Conservation (phyloP, 768 basidiomycete species). For the Lactarius sp. region DNA sequence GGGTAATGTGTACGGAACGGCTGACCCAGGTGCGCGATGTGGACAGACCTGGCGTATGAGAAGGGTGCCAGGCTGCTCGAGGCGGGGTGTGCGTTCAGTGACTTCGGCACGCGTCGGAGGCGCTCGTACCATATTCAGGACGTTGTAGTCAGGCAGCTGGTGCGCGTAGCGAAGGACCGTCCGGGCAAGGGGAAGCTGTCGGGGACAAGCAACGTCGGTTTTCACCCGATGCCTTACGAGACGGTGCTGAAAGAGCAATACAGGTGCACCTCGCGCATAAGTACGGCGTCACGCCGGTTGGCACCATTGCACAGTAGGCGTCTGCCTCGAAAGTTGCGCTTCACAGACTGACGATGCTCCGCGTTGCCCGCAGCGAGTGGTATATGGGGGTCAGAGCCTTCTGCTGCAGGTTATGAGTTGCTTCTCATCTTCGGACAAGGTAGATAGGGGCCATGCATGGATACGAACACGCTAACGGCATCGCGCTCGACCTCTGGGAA, state of each 20-base stretch:
- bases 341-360: background rate
- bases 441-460: slow-evolving; percentile 82
- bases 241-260: background rate
- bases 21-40: background rate
- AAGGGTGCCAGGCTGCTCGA: slow-evolving; percentile 65
- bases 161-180: slow-evolving; percentile 55
- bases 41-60: slow-evolving; percentile 59
- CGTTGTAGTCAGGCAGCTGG: slow-evolving; percentile 62
- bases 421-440: background rate
- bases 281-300: slow-evolving; percentile 59
- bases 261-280: slow-evolving; percentile 84
- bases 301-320: slow-evolving; percentile 82
- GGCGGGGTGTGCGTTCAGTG: slow-evolving; percentile 67
- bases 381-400: slow-evolving; percentile 69
- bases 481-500: slow-evolving; percentile 86
- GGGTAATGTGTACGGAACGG: background rate
- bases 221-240: background rate
- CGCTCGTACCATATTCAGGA: slow-evolving; percentile 74
- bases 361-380: slow-evolving; percentile 60
- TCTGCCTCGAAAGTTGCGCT: slow-evolving; percentile 19
- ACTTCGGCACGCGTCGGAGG: slow-evolving; percentile 83
- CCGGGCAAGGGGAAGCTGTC: slow-evolving; percentile 50
- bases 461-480: slow-evolving; percentile 69
- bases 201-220: slow-evolving; percentile 88
- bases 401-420: background rate